These are phyloP conservation scores for Mycena galopus DNA, from an alignment of 768 basidiomycete species.

Conservation along the genomic window DNA sequence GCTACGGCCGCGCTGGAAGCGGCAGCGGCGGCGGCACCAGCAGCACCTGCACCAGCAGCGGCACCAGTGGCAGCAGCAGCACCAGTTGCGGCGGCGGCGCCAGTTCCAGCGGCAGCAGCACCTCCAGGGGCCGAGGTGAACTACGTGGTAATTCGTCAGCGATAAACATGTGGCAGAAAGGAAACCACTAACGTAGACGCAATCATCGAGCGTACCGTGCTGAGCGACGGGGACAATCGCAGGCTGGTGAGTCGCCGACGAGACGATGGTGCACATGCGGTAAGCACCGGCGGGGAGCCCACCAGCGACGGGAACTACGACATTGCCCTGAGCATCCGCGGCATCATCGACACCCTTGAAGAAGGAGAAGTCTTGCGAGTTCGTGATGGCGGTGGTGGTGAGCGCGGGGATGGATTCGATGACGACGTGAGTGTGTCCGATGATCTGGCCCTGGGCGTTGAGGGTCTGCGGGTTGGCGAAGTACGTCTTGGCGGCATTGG, in stretches of 20 bases:
- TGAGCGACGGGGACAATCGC: constrained; percentile 69
- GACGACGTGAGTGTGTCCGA: constrained; percentile 49
- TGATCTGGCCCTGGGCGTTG: constrained; percentile 3
- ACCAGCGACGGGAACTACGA: constrained; percentile 61
- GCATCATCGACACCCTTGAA: constrained; percentile 65
- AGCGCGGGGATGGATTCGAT: constrained; percentile 61
- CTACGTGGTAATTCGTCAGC: background rate
- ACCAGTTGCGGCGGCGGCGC: no score
- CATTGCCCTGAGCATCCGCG: constrained; percentile 58
- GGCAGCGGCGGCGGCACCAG: background rate
- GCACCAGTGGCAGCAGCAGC: background rate
- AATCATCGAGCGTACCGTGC: constrained; percentile 49
- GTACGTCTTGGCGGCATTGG: background rate
- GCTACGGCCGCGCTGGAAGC: no score
- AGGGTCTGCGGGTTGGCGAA: background rate
- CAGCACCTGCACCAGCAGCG: background rate
- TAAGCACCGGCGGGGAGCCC: constrained; percentile 73
- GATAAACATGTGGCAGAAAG: background rate
- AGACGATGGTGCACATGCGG: constrained; percentile 68
- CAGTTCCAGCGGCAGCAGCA: background rate
- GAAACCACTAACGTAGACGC: background rate
- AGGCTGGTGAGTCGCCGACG: constrained; percentile 71
- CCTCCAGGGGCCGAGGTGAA: background rate
- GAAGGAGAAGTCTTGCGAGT: constrained; percentile 67
- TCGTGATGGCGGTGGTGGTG: constrained; percentile 57